Conservation (phyloP, 805 yeast genomes). For the Sugiyamaella qingdaonensis region DNA sequence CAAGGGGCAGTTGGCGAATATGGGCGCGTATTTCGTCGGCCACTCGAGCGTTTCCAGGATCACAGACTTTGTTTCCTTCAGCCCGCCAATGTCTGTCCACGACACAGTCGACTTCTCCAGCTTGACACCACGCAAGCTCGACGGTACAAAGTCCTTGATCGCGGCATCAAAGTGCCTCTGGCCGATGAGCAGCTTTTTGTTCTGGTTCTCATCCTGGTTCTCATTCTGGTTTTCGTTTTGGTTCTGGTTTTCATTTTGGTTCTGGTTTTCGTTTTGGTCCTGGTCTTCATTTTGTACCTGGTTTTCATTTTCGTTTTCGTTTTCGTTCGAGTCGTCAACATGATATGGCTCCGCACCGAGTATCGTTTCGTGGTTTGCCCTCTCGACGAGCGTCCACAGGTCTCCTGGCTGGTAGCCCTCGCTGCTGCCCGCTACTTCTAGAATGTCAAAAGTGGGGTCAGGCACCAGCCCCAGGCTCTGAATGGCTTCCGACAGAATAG, state of each 20-base stretch:
- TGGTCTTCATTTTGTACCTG: too few relatives aligned
- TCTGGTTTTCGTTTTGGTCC: too few relatives aligned
- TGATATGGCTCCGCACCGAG: slow-evolving; percentile 18
- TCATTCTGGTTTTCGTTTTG: neutral
- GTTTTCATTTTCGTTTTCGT: too few relatives aligned
- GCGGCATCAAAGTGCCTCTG: slow-evolving; percentile 51
- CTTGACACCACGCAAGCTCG: slow-evolving; percentile 81
- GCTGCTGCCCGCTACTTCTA: slow-evolving; percentile 59
- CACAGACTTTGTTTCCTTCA: slow-evolving; percentile 67
- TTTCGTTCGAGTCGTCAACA: too few relatives aligned
- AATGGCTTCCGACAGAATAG: slow-evolving; percentile 44
- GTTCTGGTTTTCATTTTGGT: too few relatives aligned
- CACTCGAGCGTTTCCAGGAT: slow-evolving; percentile 88
- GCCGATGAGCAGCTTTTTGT: slow-evolving; percentile 9
- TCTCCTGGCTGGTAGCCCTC: slow-evolving; percentile 91
- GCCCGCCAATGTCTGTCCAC: slow-evolving; percentile 91
- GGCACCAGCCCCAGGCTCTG: slow-evolving; percentile 31
- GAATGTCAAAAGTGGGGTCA: slow-evolving; percentile 41
- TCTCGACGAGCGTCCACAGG: slow-evolving; percentile 62
- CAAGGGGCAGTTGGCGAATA: slow-evolving; percentile 83
- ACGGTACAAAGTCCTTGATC: slow-evolving; percentile 66
- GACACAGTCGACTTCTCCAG: slow-evolving; percentile 67
- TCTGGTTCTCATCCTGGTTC: neutral
- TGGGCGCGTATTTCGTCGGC: slow-evolving; percentile 96
- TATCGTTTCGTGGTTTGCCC: slow-evolving; percentile 41